Base-by-base conservation (phyloP, 768 basidiomycete species). In the Termitomyces sp. region DNA sequence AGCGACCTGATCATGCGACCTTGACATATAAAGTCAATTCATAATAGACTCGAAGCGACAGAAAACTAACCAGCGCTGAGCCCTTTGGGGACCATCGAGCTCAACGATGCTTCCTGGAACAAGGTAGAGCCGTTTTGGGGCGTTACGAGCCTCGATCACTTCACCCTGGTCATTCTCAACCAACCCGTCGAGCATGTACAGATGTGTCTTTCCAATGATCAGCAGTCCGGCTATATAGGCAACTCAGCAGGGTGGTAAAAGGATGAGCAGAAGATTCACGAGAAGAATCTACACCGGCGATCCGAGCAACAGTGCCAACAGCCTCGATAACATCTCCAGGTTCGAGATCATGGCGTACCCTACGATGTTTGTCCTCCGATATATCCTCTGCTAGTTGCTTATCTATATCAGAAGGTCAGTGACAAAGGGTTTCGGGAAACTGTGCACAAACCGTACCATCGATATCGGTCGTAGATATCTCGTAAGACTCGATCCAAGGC, bases 111-210 rank as follows among this genome's bases (percentile, higher is more conserved):
- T 94, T 33, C 92, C 92, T 26, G 93, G 88, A 43, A 95, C 86
- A 57, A 88, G 88, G 62, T 96, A 83, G 28, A 95, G 72, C 40
- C 85, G 83, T 63, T 83, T 83, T 0, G 92, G 92, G 1, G 93
- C 93, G 65, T 95, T 91, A 50, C 81, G 81, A 2, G 89, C 92
- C 63, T 94, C 91, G 44, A 97, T 87, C 30, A 97, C 83, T 67
- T 94, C 93, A 0, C 92, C 93, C 32, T 85, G 83, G n/a, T 88
- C 84, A 55, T 85, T 87, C 68, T 94, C 89, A 5, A 94, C 87
- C 13, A 97, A 75, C 1, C 93, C 93, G 62, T 98, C 94, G 16
- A 96, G 71, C 78, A 97, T 89, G 64, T 97, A 98, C 6, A 97
- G 70, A 64, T 94, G 90, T 2, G 84, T 87, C 46, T 80, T 82